These are phyloP conservation scores for Penicillium angulare DNA, from an alignment of 495 filamentous ascomycete species.

Conservation along the genomic window DNA sequence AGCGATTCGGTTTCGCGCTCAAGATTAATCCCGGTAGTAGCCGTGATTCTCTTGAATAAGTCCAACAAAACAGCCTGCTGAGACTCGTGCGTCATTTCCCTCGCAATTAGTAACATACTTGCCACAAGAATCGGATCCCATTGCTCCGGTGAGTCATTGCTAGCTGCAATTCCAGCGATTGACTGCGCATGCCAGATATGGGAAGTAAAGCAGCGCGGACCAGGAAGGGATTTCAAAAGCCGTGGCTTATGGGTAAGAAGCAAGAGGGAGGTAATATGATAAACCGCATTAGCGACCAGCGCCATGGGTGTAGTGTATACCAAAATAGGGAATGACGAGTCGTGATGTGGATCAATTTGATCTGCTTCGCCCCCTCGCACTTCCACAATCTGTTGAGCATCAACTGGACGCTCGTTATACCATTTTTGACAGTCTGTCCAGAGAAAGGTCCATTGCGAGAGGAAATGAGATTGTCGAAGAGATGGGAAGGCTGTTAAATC, in stretches of 20 bases:
- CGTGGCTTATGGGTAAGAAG: slow-evolving; percentile 24
- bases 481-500: slow-evolving; percentile 18
- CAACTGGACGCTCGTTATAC: slow-evolving; percentile 26
- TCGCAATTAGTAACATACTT: slow-evolving; percentile 18
- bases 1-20: slow-evolving; percentile 14
- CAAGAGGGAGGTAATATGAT: slow-evolving; percentile 24
- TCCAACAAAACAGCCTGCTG: slow-evolving; percentile 20
- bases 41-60: slow-evolving; percentile 11
- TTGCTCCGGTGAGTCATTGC: slow-evolving; percentile 27
- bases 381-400: slow-evolving; percentile 25
- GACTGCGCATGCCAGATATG: slow-evolving; percentile 31
- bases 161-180: slow-evolving; percentile 23
- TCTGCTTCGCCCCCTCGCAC: slow-evolving; percentile 26
- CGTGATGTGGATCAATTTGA: slow-evolving; percentile 22
- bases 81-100: slow-evolving; percentile 27
- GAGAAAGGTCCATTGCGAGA: slow-evolving; percentile 27
- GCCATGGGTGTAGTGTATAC: slow-evolving; percentile 30
- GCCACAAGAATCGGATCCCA: slow-evolving; percentile 26
- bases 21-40: slow-evolving; percentile 21
- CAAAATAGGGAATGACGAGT: slow-evolving; percentile 25
- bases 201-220: slow-evolving; percentile 24
- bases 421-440: slow-evolving; percentile 30
- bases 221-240: slow-evolving; percentile 24
- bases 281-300: slow-evolving; percentile 28
- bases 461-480: slow-evolving; percentile 23